Evolutionary conservation across 768 basidiomycete genomes (phyloP).

Genomic region (Mycena vitilis): DNA sequence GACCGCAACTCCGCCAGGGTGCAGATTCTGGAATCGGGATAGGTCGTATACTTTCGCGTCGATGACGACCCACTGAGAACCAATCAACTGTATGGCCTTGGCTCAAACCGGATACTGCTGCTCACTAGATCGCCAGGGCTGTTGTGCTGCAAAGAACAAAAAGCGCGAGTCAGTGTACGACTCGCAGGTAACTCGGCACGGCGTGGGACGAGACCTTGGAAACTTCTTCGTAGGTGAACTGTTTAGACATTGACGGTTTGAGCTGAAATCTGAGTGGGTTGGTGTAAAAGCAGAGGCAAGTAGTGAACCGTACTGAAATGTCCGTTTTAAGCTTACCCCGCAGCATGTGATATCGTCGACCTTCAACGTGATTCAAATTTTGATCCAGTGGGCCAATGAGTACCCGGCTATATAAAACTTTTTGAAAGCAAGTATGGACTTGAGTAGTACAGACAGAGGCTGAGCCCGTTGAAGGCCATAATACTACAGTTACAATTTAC

Average conservation of each 20-base stretch:
- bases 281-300: no score
- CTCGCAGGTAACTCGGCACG: not conserved
- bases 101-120: not conserved
- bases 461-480: not conserved
- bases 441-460: no score
- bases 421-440: no score
- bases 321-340: not conserved
- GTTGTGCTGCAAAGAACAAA: slow-evolving; percentile 68
- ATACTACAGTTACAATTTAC: slow-evolving; percentile 24
- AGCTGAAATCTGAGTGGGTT: no score
- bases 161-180: slow-evolving; percentile 16
- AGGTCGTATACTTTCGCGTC: slow-evolving; percentile 89
- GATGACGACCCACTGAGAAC: slow-evolving; percentile 82
- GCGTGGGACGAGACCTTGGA: slow-evolving; percentile 60
- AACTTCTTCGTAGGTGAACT: slow-evolving; percentile 77
- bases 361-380: no score
- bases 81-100: slow-evolving; percentile 1
- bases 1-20: slow-evolving; percentile 85
- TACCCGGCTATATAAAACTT: no score
- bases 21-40: slow-evolving; percentile 79
- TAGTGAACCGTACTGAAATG: no score
- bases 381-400: no score
- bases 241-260: slow-evolving; percentile 48
- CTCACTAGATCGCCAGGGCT: slow-evolving; percentile 77
- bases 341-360: slow-evolving; percentile 18